Evolutionary conservation across 768 basidiomycete species (phyloP).

Genomic region (Strobilomyces dryophilus): DNA sequence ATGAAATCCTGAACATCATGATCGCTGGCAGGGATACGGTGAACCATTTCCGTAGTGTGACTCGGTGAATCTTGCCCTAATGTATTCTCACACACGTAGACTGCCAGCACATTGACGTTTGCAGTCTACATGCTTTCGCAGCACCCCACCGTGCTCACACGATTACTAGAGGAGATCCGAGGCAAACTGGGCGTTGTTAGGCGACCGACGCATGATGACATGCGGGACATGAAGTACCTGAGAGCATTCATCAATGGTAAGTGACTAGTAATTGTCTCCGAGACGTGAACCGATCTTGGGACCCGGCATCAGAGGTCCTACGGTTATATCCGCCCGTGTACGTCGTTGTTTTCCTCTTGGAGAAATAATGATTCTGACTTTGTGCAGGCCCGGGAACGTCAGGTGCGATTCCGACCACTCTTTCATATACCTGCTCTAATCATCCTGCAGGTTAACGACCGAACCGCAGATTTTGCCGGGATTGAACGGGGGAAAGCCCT

Average conservation of each 20-base stretch:
- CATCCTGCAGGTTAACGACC: slow-evolving; percentile 8
- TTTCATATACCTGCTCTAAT: neutral
- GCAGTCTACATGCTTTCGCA: slow-evolving; percentile 45
- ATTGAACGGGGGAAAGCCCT: slow-evolving; percentile 36
- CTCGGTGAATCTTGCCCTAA: neutral
- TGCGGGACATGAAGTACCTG: slow-evolving; percentile 60
- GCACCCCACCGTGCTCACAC: slow-evolving; percentile 42
- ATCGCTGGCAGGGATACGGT: slow-evolving; percentile 43
- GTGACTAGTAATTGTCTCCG: neutral
- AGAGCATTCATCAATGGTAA: slow-evolving; percentile 63
- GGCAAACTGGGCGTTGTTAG: slow-evolving; percentile 44
- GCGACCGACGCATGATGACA: slow-evolving; percentile 51
- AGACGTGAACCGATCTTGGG: neutral
- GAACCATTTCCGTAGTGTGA: slow-evolving; percentile 1
- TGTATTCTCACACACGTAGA: slow-evolving; percentile 10
- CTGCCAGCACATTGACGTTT: slow-evolving; percentile 34
- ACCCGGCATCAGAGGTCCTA: slow-evolving; percentile 24
- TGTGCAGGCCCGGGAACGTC: slow-evolving; percentile 18
- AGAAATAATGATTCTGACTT: slow-evolving; percentile 1
- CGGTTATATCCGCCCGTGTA: slow-evolving; percentile 31
- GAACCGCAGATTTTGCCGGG: slow-evolving; percentile 19
- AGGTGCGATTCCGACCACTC: slow-evolving; percentile 9
- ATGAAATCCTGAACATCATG: slow-evolving; percentile 28
- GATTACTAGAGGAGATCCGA: slow-evolving; percentile 56
- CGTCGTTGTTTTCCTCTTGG: neutral